Evolutionary conservation across 2,329 filamentous ascomycete genomes (phyloP).

Genomic region (Tolypocladium album): DNA sequence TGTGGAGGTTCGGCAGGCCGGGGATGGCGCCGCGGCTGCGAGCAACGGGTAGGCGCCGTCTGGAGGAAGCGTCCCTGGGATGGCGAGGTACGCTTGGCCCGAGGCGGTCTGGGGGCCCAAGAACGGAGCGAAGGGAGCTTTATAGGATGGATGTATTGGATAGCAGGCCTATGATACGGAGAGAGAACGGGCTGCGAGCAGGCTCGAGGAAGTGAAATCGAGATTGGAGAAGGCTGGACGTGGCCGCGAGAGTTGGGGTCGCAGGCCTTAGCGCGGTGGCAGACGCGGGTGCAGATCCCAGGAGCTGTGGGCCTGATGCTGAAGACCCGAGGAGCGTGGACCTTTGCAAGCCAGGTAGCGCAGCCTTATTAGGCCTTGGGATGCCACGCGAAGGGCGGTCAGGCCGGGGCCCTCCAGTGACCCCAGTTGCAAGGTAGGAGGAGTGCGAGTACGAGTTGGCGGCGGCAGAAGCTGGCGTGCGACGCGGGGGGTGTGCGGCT

Average conservation of each 20-base stretch:
- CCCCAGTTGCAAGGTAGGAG: not conserved
- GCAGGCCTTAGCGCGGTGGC: not conserved
- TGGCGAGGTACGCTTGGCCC: not conserved
- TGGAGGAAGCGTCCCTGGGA: not conserved
- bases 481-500: not conserved
- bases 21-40: not conserved
- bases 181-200: too few species aligned
- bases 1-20: not conserved
- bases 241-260: not conserved
- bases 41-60: not conserved
- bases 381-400: slow-evolving; percentile 3
- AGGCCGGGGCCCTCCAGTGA: not conserved
- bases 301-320: not conserved
- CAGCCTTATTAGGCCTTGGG: slow-evolving; percentile 2
- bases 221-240: not conserved
- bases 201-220: not conserved
- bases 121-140: not conserved
- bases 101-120: not conserved
- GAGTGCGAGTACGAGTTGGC: not conserved
- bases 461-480: not conserved
- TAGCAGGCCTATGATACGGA: not conserved
- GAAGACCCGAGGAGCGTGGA: not conserved
- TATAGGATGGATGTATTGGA: not conserved
- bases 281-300: not conserved
- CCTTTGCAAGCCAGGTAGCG: not conserved